phyloP scores from a whole-genome alignment of 2,329 filamentous ascomycete species.

The Arthrobotrys sphaeroides region DNA sequence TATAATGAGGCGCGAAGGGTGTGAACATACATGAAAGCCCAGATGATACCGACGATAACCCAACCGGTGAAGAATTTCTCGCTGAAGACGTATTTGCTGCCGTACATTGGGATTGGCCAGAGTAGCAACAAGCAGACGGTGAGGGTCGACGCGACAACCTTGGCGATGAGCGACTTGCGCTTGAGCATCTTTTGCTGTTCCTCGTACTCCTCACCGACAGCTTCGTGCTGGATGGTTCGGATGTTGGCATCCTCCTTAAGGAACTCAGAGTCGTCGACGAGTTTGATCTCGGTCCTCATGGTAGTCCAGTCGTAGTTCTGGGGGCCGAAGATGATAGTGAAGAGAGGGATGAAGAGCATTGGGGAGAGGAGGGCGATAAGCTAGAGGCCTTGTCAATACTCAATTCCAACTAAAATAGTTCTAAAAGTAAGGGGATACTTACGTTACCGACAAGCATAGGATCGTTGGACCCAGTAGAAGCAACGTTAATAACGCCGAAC shows the following conservation, averaged over 20 bases:
- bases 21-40: constrained; percentile 71
- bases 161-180: constrained; percentile 63
- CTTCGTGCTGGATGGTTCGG: constrained; percentile 66
- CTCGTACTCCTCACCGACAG: constrained; percentile 49
- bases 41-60: constrained; percentile 79
- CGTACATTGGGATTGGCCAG: constrained; percentile 95
- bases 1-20: background rate
- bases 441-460: constrained; percentile 52
- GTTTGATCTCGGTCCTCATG: constrained; percentile 78
- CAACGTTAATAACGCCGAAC: constrained; percentile 74
- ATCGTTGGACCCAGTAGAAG: constrained; percentile 72
- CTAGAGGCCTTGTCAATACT: constrained; percentile 63
- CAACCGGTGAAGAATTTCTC: constrained; percentile 85
- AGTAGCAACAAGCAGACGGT: constrained; percentile 78
- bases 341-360: constrained; percentile 75
- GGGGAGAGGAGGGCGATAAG: constrained; percentile 83
- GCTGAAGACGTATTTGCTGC: constrained; percentile 79
- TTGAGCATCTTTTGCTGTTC: constrained; percentile 60
- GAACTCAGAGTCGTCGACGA: constrained; percentile 77
- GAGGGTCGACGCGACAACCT: constrained; percentile 67
- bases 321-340: constrained; percentile 75
- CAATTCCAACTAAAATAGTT: background rate
- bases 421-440: background rate
- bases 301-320: constrained; percentile 87
- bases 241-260: constrained; percentile 50